Base-by-base conservation (phyloP, 148 eudicot genomes). In the Selenicereus undatus region DNA sequence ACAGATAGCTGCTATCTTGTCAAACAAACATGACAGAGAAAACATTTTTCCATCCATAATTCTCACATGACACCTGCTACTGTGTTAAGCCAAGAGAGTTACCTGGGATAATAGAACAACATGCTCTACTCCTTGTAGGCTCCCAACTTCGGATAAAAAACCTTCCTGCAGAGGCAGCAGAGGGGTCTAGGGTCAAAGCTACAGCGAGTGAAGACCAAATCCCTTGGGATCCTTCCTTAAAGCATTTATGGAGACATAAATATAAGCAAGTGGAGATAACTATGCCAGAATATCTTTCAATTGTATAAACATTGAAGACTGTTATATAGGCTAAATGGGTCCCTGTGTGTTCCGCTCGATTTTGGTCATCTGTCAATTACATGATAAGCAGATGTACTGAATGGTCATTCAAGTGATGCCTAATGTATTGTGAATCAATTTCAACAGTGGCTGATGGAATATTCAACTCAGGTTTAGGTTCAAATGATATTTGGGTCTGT, bases 51-150 rank as follows among this genome's bases (percentile, higher is more conserved):
- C 35, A 32, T 36, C 51, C 56, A 68, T 35, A 43, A 66, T 36
- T 65, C 50, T 77, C 70, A 60, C 54, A 45, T 24, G 12, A 22
- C 75, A n/a, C 20, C 39, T 26, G 42, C n/a, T 71, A 76, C 74
- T 22, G 78, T 68, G 56, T 58, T 29, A 71, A 36, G 76, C 51
- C 39, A 50, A 29, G 76, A 71, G 56, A 73, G 68, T 48, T 89
- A 93, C 98, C 99, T 93, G 97, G 72, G 99, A 96, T 80, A 96
- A 83, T 26, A 92, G 79, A 74, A 96, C 86, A 76, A 93, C 89
- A 75, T 93, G 97, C 45, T 92, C 86, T 65, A 93, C 87, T 70
- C 99, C 95, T 81, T 82, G 86, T 79, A 91, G 88, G 84, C 87
- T 91, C 78, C 86, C 88, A 39, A 86, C 84, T 80, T 86, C 90